A percentile compares a stretch with the other conserved stretches of the same genome.
Evolutionary conservation across 164 flowering plant genomes (phyloP).

Genomic region (Stephania cephalantha): DNA sequence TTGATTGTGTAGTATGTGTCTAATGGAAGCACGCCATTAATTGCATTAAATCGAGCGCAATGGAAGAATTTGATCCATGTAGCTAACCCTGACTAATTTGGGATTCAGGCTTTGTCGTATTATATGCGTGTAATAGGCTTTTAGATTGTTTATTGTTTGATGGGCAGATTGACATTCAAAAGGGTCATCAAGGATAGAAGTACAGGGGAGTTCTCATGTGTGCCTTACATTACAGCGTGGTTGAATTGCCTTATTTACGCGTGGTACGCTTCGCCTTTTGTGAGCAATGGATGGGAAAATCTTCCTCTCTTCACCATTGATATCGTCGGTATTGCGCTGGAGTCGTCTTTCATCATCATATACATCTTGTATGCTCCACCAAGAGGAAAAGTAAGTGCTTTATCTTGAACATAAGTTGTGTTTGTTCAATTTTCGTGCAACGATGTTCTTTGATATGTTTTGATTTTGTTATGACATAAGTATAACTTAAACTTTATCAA

Average conservation of each 20-base stretch:
- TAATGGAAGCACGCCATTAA: too few species aligned
- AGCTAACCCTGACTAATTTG: too few species aligned
- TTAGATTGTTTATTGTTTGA: too few species aligned
- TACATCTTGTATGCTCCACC: slow-evolving; percentile 24
- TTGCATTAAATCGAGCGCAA: too few species aligned
- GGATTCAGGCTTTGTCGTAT: too few species aligned
- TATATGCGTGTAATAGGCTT: too few species aligned
- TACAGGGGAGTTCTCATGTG: slow-evolving; percentile 46
- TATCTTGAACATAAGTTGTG: too few species aligned
- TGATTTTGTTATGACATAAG: not conserved
- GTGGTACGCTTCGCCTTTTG: slow-evolving; percentile 63
- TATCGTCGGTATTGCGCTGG: too few species aligned
- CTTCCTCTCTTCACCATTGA: slow-evolving; percentile 31
- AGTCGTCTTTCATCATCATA: not conserved
- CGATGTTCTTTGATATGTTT: not conserved
- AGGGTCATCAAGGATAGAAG: slow-evolving; percentile 46
- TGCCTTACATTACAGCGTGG: slow-evolving; percentile 48
- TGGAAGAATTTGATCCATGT: too few species aligned
- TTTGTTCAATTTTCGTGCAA: too few species aligned
- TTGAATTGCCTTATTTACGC: slow-evolving; percentile 45
- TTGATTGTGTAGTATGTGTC: too few species aligned
- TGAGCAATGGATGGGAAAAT: slow-evolving; percentile 53
- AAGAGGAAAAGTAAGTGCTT: slow-evolving; percentile 22
- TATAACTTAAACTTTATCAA: not conserved
- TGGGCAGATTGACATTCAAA: slow-evolving; percentile 41